These are phyloP conservation scores for Lactarius sanguifluus DNA, from an alignment of 768 basidiomycete species.

Conservation along the genomic window DNA sequence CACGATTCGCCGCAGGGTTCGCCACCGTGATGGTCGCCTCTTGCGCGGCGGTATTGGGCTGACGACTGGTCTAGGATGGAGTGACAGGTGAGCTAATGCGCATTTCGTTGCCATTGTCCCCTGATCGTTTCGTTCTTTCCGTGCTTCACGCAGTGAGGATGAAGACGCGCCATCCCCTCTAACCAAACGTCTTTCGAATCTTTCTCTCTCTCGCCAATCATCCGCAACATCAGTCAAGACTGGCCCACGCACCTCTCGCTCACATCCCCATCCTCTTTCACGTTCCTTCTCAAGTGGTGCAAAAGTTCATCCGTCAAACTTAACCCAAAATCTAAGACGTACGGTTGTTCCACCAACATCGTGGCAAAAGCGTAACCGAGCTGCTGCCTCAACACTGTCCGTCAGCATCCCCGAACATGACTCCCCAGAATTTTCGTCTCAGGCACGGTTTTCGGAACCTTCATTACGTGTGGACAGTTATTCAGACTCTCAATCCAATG, in stretches of 20 bases:
- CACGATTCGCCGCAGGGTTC: slow-evolving; percentile 36
- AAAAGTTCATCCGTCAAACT: slow-evolving; percentile 1
- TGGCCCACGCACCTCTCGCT: slow-evolving; percentile 14
- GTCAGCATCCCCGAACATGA: slow-evolving; percentile 23
- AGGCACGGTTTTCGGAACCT: slow-evolving; percentile 27
- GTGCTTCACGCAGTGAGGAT: slow-evolving; percentile 37
- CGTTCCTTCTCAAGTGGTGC: slow-evolving; percentile 30
- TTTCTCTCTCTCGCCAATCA: slow-evolving; percentile 30
- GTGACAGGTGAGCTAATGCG: slow-evolving; percentile 38
- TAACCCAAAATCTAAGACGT: slow-evolving; percentile 18
- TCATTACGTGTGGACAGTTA: slow-evolving; percentile 8
- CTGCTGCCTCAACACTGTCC: slow-evolving; percentile 14
- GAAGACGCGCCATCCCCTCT: slow-evolving; percentile 43
- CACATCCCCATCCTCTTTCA: slow-evolving; percentile 32
- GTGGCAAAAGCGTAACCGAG: slow-evolving; percentile 16
- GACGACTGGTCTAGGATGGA: slow-evolving; percentile 46
- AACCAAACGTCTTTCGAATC: slow-evolving; percentile 37
- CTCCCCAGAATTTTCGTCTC: slow-evolving; percentile 1
- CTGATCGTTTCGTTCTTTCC: neutral
- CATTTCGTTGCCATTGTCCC: neutral
- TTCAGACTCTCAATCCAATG: slow-evolving; percentile 13
- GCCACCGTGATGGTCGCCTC: slow-evolving; percentile 42
- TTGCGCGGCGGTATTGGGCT: slow-evolving; percentile 42
- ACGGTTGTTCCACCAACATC: slow-evolving; percentile 26
- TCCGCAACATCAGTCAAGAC: slow-evolving; percentile 27